phyloP scores from a whole-genome alignment of 352 stramenopile genomes.

The Pythium plurisporium region DNA sequence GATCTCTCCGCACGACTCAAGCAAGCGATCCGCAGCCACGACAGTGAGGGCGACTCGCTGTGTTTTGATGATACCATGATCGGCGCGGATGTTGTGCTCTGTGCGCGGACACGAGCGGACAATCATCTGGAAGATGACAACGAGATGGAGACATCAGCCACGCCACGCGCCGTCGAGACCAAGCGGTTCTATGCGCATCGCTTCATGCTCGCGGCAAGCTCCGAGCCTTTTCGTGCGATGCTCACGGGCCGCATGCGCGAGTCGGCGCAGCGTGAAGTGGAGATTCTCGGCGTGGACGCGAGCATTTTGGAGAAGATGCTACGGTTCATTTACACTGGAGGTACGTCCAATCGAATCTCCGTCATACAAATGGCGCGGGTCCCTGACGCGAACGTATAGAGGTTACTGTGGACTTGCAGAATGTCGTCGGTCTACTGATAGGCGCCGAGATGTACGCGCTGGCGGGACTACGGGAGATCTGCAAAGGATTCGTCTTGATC shows the following conservation, averaged over 20 bases:
- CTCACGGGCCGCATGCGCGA: conserved; percentile 79
- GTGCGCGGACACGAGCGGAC: conserved; percentile 26
- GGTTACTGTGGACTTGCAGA: conserved; percentile 67
- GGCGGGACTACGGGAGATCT: conserved; percentile 70
- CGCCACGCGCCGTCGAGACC: conserved; percentile 2
- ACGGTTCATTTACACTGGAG: conserved; percentile 81
- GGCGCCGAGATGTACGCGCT: conserved; percentile 84
- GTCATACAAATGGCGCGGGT: neutral
- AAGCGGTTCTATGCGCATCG: conserved; percentile 64
- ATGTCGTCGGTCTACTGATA: conserved; percentile 69
- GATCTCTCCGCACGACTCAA: conserved; percentile 59
- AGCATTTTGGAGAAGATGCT: conserved; percentile 78
- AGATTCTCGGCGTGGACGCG: conserved; percentile 60
- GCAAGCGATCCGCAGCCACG: conserved; percentile 32
- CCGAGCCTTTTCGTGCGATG: conserved; percentile 79
- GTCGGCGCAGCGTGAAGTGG: conserved; percentile 59
- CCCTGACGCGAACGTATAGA: conserved; percentile 23
- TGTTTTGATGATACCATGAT: conserved; percentile 58
- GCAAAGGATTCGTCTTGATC: conserved; percentile 77
- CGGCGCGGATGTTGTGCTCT: conserved; percentile 70
- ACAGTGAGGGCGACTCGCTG: conserved; percentile 10
- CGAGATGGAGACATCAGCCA: neutral
- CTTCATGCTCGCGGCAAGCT: conserved; percentile 83
- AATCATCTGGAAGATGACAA: neutral
- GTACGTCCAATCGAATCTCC: conserved; percentile 13